These are phyloP conservation scores for Solanum ahanhuiri DNA, from an alignment of 257 asterid genomes.

Conservation along the genomic window DNA sequence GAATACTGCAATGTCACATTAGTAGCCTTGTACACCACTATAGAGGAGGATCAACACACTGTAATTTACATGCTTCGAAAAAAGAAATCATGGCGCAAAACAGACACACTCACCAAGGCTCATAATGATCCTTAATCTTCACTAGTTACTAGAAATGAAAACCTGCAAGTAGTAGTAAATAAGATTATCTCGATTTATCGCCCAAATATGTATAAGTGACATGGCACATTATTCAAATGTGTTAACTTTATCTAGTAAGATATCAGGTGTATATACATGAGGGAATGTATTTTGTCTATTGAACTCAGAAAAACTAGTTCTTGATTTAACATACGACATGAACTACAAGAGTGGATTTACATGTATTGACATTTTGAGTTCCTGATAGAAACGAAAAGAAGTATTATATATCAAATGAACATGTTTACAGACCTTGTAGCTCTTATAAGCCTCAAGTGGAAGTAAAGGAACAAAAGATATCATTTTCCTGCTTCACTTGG, in stretches of 20 bases:
- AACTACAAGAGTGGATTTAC: neutral
- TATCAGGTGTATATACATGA: neutral
- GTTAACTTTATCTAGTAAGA: neutral
- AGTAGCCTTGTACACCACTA: neutral
- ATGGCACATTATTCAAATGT: neutral
- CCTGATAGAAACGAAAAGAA: neutral
- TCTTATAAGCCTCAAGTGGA: conserved; percentile 4
- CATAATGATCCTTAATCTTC: neutral
- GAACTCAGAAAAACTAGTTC: neutral
- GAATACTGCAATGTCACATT: neutral
- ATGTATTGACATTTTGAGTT: neutral
- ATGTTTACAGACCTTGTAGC: neutral
- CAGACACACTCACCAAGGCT: neutral
- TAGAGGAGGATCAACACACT: neutral
- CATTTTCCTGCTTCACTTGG: conserved; percentile 35
- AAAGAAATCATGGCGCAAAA: neutral
- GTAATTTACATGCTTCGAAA: neutral
- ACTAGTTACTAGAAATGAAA: neutral
- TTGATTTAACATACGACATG: neutral
- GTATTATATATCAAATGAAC: neutral
- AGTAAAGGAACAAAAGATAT: conserved; percentile 12
- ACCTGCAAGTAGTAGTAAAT: neutral
- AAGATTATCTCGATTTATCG: neutral
- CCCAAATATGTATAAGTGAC: neutral
- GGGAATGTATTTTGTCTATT: neutral